Evolutionary conservation across 176 grass and related monocot genomes (phyloP).

Genomic region (Dactylis glomerata): DNA sequence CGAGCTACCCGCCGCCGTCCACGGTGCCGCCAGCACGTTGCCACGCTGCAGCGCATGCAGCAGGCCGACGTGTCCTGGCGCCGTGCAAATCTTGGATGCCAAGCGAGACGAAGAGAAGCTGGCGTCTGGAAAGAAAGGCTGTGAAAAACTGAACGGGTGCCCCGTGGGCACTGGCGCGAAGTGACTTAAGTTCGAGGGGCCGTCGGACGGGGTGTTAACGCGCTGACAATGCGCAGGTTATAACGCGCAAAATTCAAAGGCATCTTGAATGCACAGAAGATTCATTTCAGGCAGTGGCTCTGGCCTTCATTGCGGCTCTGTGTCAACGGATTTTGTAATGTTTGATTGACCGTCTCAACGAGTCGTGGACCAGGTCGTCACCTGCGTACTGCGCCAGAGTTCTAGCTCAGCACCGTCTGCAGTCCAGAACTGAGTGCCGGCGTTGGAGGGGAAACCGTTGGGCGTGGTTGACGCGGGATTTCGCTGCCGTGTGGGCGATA

Average conservation of each 20-base stretch:
- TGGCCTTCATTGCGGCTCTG: not conserved
- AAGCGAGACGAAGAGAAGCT: not conserved
- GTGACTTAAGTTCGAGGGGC: not conserved
- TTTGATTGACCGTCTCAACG: not conserved
- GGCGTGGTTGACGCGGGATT: not conserved
- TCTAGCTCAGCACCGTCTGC: not conserved
- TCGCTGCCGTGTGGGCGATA: not conserved
- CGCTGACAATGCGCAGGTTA: no score
- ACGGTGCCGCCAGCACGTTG: not conserved
- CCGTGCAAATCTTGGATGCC: not conserved
- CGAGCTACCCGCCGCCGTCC: not conserved
- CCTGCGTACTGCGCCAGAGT: not conserved
- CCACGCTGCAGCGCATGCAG: not conserved
- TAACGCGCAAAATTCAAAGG: not conserved
- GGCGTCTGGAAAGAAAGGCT: not conserved
- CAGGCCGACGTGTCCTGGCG: not conserved
- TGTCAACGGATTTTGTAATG: constrained; percentile 4
- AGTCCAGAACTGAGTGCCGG: not conserved
- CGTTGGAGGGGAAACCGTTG: not conserved
- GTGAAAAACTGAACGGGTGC: not conserved
- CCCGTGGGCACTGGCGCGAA: not conserved
- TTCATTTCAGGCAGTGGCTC: not conserved
- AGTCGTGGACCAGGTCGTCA: no score
- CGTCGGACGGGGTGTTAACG: no score
- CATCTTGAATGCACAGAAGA: not conserved